phyloP scores from a whole-genome alignment of 352 stramenopile genomes.

The Phytophthora tentaculata region DNA sequence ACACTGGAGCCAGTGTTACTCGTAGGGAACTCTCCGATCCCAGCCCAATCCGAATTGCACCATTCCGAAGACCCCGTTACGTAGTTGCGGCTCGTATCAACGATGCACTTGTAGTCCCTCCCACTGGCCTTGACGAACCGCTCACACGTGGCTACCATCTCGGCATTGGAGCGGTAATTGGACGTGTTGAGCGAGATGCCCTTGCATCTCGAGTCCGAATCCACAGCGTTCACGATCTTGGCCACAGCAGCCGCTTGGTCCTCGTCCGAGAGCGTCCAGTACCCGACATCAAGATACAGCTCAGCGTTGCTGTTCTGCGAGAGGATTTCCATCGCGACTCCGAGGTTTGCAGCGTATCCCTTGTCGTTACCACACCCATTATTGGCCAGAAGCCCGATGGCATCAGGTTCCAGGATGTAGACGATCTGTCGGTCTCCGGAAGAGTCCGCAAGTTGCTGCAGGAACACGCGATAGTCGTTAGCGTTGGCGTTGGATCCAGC shows the following conservation, averaged over 20 bases:
- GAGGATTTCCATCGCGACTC: conserved; percentile 50
- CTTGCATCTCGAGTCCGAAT: conserved; percentile 33
- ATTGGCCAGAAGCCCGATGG: conserved; percentile 51
- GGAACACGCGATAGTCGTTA: conserved; percentile 47
- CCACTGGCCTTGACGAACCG: conserved; percentile 37
- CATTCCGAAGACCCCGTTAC: conserved; percentile 33
- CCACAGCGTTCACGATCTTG: conserved; percentile 41
- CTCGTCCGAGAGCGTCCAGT: conserved; percentile 52
- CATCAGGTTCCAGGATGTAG: conserved; percentile 70
- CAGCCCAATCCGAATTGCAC: conserved; percentile 49
- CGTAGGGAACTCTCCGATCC: conserved; percentile 46
- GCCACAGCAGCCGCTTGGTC: conserved; percentile 34
- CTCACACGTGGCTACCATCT: conserved; percentile 41
- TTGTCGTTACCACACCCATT: conserved; percentile 44
- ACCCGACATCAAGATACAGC: conserved; percentile 68
- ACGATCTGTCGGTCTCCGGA: conserved; percentile 47
- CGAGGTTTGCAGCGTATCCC: conserved; percentile 56
- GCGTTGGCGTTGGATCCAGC: conserved; percentile 38
- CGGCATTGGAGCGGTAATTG: conserved; percentile 49
- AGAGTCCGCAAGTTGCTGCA: conserved; percentile 39
- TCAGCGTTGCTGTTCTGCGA: conserved; percentile 57
- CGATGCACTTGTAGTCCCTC: conserved; percentile 47
- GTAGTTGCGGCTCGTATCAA: conserved; percentile 52
- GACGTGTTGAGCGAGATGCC: conserved; percentile 66
- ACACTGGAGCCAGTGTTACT: conserved; percentile 35